These are phyloP conservation scores for Penicillium paxilli DNA, from an alignment of 495 filamentous ascomycete genomes.

Conservation along the genomic window DNA sequence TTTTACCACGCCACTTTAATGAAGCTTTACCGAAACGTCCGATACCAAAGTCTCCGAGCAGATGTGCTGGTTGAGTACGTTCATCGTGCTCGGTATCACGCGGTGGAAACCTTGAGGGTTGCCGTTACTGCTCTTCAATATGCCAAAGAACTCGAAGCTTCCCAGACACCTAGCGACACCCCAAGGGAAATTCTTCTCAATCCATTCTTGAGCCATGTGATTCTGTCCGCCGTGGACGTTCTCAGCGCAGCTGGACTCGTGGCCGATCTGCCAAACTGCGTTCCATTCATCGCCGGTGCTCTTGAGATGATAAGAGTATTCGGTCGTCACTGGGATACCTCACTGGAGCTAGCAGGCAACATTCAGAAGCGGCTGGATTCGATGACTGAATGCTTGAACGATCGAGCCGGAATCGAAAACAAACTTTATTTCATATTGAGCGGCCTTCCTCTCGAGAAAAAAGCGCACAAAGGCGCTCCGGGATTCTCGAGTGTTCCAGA, in stretches of 20 bases:
- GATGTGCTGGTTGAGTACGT: slow-evolving; percentile 36
- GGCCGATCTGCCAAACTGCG: slow-evolving; percentile 39
- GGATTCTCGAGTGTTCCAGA: slow-evolving; percentile 8
- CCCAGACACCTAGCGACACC: slow-evolving; percentile 20
- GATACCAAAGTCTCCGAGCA: slow-evolving; percentile 32
- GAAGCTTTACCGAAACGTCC: slow-evolving; percentile 62
- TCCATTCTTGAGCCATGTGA: slow-evolving; percentile 45
- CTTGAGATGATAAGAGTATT: slow-evolving; percentile 40
- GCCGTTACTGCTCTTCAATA: slow-evolving; percentile 28
- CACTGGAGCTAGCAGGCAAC: slow-evolving; percentile 23
- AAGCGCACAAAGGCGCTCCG: slow-evolving; percentile 24
- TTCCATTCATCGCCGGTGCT: slow-evolving; percentile 45
- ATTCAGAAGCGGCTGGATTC: slow-evolving; percentile 32
- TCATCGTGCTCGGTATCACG: slow-evolving; percentile 41
- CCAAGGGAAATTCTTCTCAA: slow-evolving; percentile 29
- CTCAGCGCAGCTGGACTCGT: slow-evolving; percentile 39
- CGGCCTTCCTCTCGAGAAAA: slow-evolving; percentile 34
- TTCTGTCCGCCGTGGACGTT: slow-evolving; percentile 49
- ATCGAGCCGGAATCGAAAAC: slow-evolving; percentile 21
- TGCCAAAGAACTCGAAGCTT: slow-evolving; percentile 19
- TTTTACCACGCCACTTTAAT: slow-evolving; percentile 61
- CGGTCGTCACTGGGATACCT: slow-evolving; percentile 34
- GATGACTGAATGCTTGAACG: slow-evolving; percentile 30
- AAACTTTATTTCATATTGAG: slow-evolving; percentile 35
- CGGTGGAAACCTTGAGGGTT: slow-evolving; percentile 41